These are phyloP conservation scores for Fagus sylvatica DNA, from an alignment of 306 rosid species.

Conservation along the genomic window DNA sequence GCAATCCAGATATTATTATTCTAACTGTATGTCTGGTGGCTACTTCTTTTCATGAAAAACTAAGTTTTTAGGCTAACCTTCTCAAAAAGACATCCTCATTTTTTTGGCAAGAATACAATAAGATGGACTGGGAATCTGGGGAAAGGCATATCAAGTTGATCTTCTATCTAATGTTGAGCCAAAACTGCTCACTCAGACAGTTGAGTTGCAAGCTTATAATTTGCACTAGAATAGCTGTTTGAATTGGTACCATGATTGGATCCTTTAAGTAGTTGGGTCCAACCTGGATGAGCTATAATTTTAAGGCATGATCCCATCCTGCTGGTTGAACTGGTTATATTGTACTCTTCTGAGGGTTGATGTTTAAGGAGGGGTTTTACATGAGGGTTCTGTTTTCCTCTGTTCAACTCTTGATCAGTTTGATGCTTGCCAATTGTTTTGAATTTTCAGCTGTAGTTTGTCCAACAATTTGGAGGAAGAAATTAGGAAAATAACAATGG, in stretches of 20 bases:
- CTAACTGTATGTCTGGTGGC: conserved; percentile 1
- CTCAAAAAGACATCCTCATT: not conserved
- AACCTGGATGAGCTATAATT: not conserved
- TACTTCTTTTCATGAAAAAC: conserved; percentile 13
- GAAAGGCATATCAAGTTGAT: not conserved
- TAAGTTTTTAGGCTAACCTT: conserved; percentile 1
- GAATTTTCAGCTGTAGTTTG: not conserved
- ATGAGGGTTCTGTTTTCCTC: not conserved
- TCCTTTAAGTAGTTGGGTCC: not conserved
- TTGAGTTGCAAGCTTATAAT: not conserved
- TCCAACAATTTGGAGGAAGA: not conserved
- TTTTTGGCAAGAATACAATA: not conserved
- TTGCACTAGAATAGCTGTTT: not conserved
- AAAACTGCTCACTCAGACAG: not conserved
- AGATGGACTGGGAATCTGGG: not conserved
- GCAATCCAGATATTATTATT: not conserved
- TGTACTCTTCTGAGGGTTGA: not conserved
- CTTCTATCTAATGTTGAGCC: not conserved
- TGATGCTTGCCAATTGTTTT: not conserved
- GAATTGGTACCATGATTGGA: not conserved
- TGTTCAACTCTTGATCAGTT: not conserved
- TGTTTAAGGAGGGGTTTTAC: not conserved
- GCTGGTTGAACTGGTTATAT: conserved; percentile 2
- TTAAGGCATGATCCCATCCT: not conserved
- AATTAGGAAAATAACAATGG: not conserved